These are phyloP conservation scores for Colletotrichum tropicicola DNA, from an alignment of 2,329 filamentous ascomycete genomes.

Conservation along the genomic window DNA sequence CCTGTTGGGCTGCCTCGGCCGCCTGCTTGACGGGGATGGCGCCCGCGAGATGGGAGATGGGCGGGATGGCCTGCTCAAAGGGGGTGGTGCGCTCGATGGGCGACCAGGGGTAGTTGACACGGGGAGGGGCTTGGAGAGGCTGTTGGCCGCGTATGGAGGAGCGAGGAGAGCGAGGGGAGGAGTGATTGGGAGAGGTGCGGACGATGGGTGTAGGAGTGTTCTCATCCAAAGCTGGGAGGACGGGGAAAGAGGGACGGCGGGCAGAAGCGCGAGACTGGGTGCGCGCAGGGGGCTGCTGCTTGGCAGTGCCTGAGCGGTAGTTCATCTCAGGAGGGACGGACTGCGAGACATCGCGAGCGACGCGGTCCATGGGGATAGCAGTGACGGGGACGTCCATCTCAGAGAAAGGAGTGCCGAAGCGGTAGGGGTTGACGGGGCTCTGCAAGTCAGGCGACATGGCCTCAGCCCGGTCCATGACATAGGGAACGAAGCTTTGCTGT, in stretches of 20 bases:
- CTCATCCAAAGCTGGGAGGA: conserved; percentile 76
- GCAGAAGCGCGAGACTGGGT: conserved; percentile 64
- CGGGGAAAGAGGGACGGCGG: conserved; percentile 73
- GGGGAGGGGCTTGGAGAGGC: conserved; percentile 61
- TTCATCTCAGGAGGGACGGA: conserved; percentile 95
- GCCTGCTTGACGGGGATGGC: conserved; percentile 34
- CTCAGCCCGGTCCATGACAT: conserved; percentile 61
- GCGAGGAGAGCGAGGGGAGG: conserved; percentile 45
- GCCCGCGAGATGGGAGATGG: conserved; percentile 31
- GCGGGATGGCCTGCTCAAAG: conserved; percentile 57
- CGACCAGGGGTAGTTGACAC: conserved; percentile 65
- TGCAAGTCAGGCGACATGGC: conserved; percentile 64
- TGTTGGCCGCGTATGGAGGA: conserved; percentile 39
- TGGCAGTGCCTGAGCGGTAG: conserved; percentile 62
- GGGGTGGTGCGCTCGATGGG: conserved; percentile 51
- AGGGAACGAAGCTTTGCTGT: conserved; percentile 51
- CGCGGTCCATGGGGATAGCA: conserved; percentile 73
- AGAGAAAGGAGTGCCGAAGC: conserved; percentile 87
- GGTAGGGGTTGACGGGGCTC: conserved; percentile 71
- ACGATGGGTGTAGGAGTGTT: conserved; percentile 56
- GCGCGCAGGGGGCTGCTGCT: conserved; percentile 46
- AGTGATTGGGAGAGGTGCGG: conserved; percentile 44
- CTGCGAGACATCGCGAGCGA: conserved; percentile 83
- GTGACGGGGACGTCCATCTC: conserved; percentile 91
- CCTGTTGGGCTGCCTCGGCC: conserved; percentile 42